phyloP scores from a whole-genome alignment of 495 filamentous ascomycete genomes.

The Xylaria venustula region DNA sequence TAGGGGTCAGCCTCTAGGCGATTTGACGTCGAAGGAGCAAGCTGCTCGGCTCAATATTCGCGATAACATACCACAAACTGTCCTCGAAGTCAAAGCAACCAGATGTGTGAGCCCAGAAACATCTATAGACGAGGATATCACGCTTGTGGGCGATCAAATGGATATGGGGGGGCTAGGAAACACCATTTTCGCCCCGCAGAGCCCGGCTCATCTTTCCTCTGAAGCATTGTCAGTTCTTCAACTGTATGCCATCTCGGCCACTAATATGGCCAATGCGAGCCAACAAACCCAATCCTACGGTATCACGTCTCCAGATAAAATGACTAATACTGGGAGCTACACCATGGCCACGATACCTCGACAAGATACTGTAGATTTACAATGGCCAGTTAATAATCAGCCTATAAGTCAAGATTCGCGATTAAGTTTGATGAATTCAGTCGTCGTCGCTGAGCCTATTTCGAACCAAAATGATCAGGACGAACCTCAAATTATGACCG shows the following conservation, averaged over 20 bases:
- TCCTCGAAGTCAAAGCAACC: not conserved
- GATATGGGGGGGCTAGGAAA: constrained; percentile 3
- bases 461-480: not conserved
- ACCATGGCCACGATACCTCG: not conserved
- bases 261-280: not conserved
- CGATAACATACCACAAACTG: not conserved
- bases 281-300: not conserved
- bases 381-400: not conserved
- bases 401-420: not conserved
- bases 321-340: not conserved
- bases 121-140: constrained; percentile 14
- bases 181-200: not conserved
- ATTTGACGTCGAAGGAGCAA: not conserved
- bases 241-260: constrained; percentile 3
- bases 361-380: not conserved
- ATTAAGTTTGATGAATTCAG: not conserved
- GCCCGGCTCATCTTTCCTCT: too few species aligned
- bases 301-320: not conserved
- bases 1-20: not conserved
- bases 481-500: not conserved
- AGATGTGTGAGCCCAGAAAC: not conserved
- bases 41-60: not conserved
- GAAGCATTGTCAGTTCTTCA: too few species aligned
- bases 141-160: constrained; percentile 18
- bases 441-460: not conserved